Conservation (phyloP, 139 green algal genomes). For the Coelastrella sp. region DNA sequence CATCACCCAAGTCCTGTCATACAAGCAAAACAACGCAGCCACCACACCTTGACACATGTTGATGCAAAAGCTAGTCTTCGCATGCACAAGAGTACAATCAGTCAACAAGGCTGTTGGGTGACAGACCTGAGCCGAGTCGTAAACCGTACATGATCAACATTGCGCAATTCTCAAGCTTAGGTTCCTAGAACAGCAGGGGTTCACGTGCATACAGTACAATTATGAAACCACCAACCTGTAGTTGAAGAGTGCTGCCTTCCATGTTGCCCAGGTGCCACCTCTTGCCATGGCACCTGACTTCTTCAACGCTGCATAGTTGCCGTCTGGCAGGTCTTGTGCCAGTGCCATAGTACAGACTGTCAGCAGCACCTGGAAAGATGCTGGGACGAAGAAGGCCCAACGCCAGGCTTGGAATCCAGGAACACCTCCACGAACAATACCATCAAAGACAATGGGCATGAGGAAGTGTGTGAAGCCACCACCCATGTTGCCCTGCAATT, state of each 20-base stretch:
- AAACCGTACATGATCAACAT: no score
- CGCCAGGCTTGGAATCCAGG: conserved; percentile 82
- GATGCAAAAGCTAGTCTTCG: no score
- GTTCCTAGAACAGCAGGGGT: neutral
- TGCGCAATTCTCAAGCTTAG: neutral
- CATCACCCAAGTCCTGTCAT: conserved; percentile 77
- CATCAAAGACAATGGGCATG: conserved; percentile 91
- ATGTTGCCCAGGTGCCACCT: conserved; percentile 71
- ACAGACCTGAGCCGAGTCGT: no score
- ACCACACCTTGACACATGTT: neutral
- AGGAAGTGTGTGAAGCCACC: conserved; percentile 92
- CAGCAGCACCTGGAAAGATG: conserved; percentile 52
- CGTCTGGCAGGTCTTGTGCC: conserved; percentile 86
- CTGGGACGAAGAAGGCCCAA: conserved; percentile 92
- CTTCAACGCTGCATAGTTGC: conserved; percentile 86
- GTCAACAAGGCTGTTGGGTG: no score
- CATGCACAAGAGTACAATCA: no score
- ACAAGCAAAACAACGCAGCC: neutral
- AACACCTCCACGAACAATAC: conserved; percentile 37
- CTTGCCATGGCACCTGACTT: conserved; percentile 80
- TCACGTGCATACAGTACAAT: neutral
- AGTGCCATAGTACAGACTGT: conserved; percentile 58
- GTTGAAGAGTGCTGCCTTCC: conserved; percentile 78
- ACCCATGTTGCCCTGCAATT: conserved; percentile 88
- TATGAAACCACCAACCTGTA: conserved; percentile 64